These are phyloP conservation scores for Ophiocordyceps camponoti-floridani DNA, from an alignment of 2,329 filamentous ascomycete genomes.

Conservation along the genomic window DNA sequence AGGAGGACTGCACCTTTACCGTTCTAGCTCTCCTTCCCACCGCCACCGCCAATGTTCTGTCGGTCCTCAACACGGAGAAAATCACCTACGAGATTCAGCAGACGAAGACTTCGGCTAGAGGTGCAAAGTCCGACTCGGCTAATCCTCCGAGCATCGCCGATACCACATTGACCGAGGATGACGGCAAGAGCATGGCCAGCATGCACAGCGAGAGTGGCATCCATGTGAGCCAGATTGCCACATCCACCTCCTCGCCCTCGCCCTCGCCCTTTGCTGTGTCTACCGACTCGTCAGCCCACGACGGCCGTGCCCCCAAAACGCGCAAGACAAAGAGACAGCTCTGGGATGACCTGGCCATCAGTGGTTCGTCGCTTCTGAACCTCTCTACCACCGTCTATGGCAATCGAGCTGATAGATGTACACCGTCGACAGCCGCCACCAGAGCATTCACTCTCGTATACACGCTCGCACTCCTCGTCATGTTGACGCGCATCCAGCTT, in stretches of 20 bases:
- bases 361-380: constrained; percentile 38
- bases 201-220: constrained; percentile 67
- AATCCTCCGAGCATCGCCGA: constrained; percentile 42
- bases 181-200: constrained; percentile 58
- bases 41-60: constrained; percentile 74
- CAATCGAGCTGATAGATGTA: background rate
- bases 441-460: constrained; percentile 85
- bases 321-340: constrained; percentile 78
- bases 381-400: background rate
- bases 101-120: constrained; percentile 53
- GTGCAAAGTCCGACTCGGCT: constrained; percentile 33
- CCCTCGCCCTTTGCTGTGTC: constrained; percentile 28
- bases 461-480: constrained; percentile 70
- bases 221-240: constrained; percentile 59
- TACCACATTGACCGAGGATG: constrained; percentile 68
- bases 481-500: constrained; percentile 87
- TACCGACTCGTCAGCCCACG: constrained; percentile 16
- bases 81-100: constrained; percentile 88
- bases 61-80: constrained; percentile 76
- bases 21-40: constrained; percentile 90
- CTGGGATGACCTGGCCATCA: constrained; percentile 95
- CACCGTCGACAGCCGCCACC: constrained; percentile 46
- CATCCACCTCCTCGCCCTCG: constrained; percentile 21
- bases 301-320: constrained; percentile 28
- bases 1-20: constrained; percentile 96